Base-by-base conservation (phyloP, 1,284 basidiomycete species). In the Stygiomarasmius scandens region DNA sequence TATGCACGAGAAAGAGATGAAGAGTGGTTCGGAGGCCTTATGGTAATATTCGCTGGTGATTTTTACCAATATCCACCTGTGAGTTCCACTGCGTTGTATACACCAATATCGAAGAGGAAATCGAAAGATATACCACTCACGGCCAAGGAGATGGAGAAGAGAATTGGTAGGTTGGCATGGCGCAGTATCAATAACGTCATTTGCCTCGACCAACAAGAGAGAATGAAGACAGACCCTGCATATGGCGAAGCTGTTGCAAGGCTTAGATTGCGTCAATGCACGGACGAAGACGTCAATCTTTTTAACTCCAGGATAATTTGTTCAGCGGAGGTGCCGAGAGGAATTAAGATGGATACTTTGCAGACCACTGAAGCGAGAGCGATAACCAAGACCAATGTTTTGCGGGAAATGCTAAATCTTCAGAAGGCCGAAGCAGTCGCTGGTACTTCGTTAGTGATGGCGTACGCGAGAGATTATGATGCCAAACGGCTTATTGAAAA, bases 41-140 rank as follows among this genome's bases (percentile, higher is more conserved):
- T 67, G 43, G 43, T 73, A 0, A 69, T 74, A 14, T 68, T 72
- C 58, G 58, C 71, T n/a, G 72, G 73, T 9, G 72, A 74, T 58
- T 70, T 72, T 41, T 65, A 9, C 52, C 66, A 58, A 22, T 54
- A 34, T 29, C 56, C 56, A 49, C 47, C 56, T 10, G 24, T 50
- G 2, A 12, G 11, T 14, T 70, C 66, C 0, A 58, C 51, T n/a
- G 52, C 70, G 1, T 34, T 55, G 24, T 55, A 55, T 44, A 41
- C 24, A 12, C 47, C 54, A 24, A 5, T 55, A 27, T 32, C 3
- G 3, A 55, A 64, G 6, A 34, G 51, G 0, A 63, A 67, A n/a
- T 53, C 68, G 0, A 44, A n/a, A 11, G 19, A 22, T 49, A 34
- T 32, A n/a, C 20, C 8, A 6, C 52, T 58, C 2, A 53, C 58